Evolutionary conservation across 495 filamentous ascomycete species (phyloP), one percentile per base, ranked within the genome.

Genomic region (Aspergillus mulundensis): DNA sequence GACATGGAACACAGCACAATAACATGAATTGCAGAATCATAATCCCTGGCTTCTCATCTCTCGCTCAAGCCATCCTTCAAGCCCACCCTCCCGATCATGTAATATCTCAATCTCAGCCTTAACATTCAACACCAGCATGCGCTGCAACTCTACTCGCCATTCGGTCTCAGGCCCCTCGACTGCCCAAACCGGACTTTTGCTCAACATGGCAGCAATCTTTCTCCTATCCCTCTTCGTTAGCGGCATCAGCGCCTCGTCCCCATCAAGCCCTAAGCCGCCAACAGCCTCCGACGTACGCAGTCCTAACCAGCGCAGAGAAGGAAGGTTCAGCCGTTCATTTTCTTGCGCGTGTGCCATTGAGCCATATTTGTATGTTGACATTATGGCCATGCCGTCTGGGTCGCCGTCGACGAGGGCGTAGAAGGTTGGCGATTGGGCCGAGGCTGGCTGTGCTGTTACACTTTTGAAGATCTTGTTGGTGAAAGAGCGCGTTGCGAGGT

Each of bases 91-190:
- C 14, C 38, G 14, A 15, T 40, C 75, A 56, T 90, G 89, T 50
- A 96, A 73, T 8, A 88, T 77, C 72, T 98, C 89, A 57, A 94
- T 93, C 71, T 98, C 94, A 2, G 87, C 89, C 66, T 98, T 98
- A 49, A 90, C 56, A 61, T 89, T 88, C 49, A 95, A 64, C 75
- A 95, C 82, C 44, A 97, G 67, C 91, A 97, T 97, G 5, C 79
- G 69, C 71, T 95, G 93, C 59, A 97, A 63, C 62, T 94, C 89
- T 11, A 66, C 63, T 42, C 81, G 77, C 73, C 84, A 85, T 25
- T 81, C 77, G 1, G 50, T 53, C 61, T 85, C 78, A 0, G 71
- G 69, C 7, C 77, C 81, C 54, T 70, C 68, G 40, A 73, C 75
- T 8, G 66, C 67, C 63, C 77, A 78, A 1, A 76, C 69, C 19